Conservation (phyloP, 2,329 filamentous ascomycete species). For the Aspergillus hortae region DNA sequence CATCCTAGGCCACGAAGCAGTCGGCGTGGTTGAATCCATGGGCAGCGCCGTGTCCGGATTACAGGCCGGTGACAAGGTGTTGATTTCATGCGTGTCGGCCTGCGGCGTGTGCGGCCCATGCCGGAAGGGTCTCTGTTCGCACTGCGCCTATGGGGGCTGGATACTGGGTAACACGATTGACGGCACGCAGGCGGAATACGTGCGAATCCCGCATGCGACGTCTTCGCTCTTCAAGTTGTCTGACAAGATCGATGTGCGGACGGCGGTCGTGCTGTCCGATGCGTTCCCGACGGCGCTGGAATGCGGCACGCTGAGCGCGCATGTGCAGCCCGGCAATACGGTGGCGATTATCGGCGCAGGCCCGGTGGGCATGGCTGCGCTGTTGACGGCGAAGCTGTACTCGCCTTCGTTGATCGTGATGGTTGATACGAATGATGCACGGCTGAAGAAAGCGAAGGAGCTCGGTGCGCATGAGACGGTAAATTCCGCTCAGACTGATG, state of each 20-base stretch:
- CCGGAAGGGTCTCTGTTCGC: slow-evolving; percentile 49
- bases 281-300: not conserved
- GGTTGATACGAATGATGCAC: not conserved
- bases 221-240: slow-evolving; percentile 35
- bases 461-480: not conserved
- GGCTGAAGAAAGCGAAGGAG: not conserved
- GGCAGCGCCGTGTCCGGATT: slow-evolving; percentile 50
- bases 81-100: slow-evolving; percentile 51
- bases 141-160: slow-evolving; percentile 55
- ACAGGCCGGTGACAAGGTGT: slow-evolving; percentile 50
- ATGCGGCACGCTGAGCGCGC: not conserved
- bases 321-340: slow-evolving; percentile 18
- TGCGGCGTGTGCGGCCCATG: slow-evolving; percentile 54
- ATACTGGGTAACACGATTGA: slow-evolving; percentile 52
- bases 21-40: slow-evolving; percentile 47
- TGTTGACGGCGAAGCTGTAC: not conserved
- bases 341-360: slow-evolving; percentile 3
- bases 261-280: not conserved
- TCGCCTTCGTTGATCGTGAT: not conserved
- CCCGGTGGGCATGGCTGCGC: slow-evolving; percentile 3
- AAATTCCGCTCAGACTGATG: not conserved
- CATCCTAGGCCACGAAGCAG: slow-evolving; percentile 53
- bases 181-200: slow-evolving; percentile 54
- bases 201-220: slow-evolving; percentile 50
- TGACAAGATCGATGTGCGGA: not conserved